These are phyloP conservation scores for Lentithecium fluviatile DNA, from an alignment of 495 filamentous ascomycete genomes.

Conservation along the genomic window DNA sequence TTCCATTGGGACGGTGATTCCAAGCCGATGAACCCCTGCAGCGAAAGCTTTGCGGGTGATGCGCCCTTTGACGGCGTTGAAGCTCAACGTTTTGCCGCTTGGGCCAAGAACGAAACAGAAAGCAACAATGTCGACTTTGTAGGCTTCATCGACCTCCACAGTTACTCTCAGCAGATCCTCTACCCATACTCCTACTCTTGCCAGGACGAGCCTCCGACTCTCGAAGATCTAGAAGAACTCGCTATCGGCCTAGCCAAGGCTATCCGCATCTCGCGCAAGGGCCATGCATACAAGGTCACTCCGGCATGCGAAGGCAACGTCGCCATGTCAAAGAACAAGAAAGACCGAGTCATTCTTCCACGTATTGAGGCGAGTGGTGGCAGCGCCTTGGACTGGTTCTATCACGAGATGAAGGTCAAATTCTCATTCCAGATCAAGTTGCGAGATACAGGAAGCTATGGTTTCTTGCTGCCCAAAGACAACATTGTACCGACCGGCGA, in stretches of 20 bases:
- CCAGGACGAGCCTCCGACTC: constrained; percentile 68
- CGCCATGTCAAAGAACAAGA: constrained; percentile 32
- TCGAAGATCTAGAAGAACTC: constrained; percentile 89
- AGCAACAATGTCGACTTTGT: constrained; percentile 69
- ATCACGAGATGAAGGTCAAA: constrained; percentile 77
- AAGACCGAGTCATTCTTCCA: constrained; percentile 39
- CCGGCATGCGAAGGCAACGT: constrained; percentile 88
- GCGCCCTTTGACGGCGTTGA: constrained; percentile 82
- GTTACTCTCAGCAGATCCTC: constrained; percentile 91
- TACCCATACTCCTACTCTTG: constrained; percentile 92
- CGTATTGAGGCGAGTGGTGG: constrained; percentile 71
- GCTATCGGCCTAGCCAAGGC: constrained; percentile 87
- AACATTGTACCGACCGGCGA: constrained; percentile 88
- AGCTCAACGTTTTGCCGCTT: constrained; percentile 70
- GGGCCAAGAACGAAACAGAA: constrained; percentile 80
- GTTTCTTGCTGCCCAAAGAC: constrained; percentile 83
- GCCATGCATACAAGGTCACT: constrained; percentile 70
- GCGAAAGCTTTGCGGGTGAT: constrained; percentile 84
- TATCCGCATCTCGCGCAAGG: constrained; percentile 70
- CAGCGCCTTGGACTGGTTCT: constrained; percentile 93
- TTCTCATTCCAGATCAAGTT: constrained; percentile 95
- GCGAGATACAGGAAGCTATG: constrained; percentile 90
- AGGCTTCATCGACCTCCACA: constrained; percentile 87
- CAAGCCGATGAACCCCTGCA: constrained; percentile 76
- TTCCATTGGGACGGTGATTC: constrained; percentile 74